Evolutionary conservation across 306 rosid species (phyloP).

Genomic region (Prunus armeniaca): DNA sequence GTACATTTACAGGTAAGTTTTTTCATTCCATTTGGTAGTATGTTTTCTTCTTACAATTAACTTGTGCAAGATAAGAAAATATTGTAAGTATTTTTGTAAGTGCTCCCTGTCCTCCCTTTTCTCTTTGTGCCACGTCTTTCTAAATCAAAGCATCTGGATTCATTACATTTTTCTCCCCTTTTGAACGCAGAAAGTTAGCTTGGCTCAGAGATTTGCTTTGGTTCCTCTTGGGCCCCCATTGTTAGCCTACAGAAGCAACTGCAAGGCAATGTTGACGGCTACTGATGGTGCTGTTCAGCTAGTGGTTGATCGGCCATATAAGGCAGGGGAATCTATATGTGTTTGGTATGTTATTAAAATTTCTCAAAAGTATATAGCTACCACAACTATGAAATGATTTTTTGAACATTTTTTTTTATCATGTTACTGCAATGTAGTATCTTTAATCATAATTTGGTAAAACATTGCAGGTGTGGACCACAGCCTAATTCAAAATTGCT

Average conservation of each 20-base stretch:
- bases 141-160: neutral
- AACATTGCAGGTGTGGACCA: slow-evolving; percentile 88
- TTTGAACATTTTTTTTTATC: neutral
- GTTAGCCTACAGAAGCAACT: slow-evolving; percentile 78
- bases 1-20: slow-evolving; percentile 88
- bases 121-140: neutral
- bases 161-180: neutral
- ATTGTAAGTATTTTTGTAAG: neutral
- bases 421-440: slow-evolving; percentile 2
- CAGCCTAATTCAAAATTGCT: slow-evolving; percentile 92
- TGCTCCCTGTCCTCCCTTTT: neutral
- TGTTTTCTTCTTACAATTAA: neutral
- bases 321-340: slow-evolving; percentile 81
- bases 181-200: slow-evolving; percentile 81
- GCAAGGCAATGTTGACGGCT: slow-evolving; percentile 90
- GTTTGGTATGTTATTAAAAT: slow-evolving; percentile 62
- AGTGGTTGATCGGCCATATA: slow-evolving; percentile 81
- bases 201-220: slow-evolving; percentile 96
- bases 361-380: slow-evolving; percentile 18
- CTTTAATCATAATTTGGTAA: slow-evolving; percentile 22
- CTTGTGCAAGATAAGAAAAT: neutral
- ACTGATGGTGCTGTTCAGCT: slow-evolving; percentile 74
- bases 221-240: slow-evolving; percentile 98
- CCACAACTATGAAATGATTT: neutral
- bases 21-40: neutral